Evolutionary conservation across 495 filamentous ascomycete species (phyloP).

Genomic region (Talaromyces ruber): DNA sequence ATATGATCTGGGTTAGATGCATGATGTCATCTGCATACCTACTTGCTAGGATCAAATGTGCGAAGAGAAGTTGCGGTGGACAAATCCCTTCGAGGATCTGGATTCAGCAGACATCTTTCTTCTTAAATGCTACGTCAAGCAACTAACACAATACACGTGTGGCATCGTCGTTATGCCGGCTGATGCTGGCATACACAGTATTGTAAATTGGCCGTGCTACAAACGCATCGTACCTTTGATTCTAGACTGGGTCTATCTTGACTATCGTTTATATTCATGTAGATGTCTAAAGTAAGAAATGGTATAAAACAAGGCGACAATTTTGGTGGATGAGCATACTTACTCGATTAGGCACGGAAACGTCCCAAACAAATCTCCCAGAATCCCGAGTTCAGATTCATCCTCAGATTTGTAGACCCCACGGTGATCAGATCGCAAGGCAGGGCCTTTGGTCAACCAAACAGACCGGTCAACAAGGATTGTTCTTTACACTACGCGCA

Average conservation of each 20-base stretch:
- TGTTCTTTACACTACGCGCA: not conserved
- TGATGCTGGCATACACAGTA: not conserved
- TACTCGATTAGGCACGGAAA: no score
- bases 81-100: not conserved
- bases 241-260: not conserved
- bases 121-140: not conserved
- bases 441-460: not conserved
- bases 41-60: not conserved
- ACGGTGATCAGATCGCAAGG: not conserved
- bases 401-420: no score
- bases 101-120: not conserved
- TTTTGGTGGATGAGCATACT: no score
- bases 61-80: not conserved
- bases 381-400: no score
- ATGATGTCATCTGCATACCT: not conserved
- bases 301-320: no score
- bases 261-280: not conserved
- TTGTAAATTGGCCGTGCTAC: not conserved
- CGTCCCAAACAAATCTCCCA: no score
- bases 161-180: not conserved
- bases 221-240: not conserved
- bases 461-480: not conserved
- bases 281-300: no score
- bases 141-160: not conserved
- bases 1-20: not conserved